Evolutionary conservation across 345 rosid species (phyloP), one percentile per base, ranked within the genome.

Genomic region (Salix udensis): DNA sequence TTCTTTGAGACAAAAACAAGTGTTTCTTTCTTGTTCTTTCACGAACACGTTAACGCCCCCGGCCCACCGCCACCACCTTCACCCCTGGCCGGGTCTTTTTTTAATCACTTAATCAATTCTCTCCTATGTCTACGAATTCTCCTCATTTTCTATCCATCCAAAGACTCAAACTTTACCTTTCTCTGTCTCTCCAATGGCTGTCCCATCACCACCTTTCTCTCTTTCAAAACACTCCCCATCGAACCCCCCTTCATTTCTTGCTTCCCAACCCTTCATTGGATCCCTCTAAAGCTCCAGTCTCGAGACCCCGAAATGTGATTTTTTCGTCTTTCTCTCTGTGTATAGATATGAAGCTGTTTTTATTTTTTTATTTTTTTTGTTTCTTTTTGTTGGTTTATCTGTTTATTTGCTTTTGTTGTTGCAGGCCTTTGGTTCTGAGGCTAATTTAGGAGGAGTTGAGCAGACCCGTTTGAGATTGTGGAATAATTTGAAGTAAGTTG

Each of bases 1-100:
- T 28, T 65, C 15, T 77, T 21, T 71, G 80, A 77, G 70, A 23
- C 24, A 23, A 50, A 50, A 24, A 73, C 23, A 34, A 30, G 62
- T 46, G 48, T 65, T 16, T 1, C 31, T 26, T 26, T 60, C 26
- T 60, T n/a, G 26, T 60, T 60, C 26, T 21, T 21, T 21, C 15
- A 60, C 3, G 2, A 40, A 2, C 3, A 40, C 44, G 11, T 40
- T 40, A 40, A 40, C 44, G 10, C 44, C 44, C 11, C 44, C 69
- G 34, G 21, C 40, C 44, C 13, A 40, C 44, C 42, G 2, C 44
- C 13, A 6, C 44, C 44, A 8, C 44, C 44, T 40, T 2, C 44
- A 9, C 44, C 44, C 12, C 44, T 40, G 12, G 11, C 44, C 13
- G 44, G 13, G 13, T 5, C 34, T 10, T 40, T 40, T 39, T 40